phyloP scores from a whole-genome alignment of 2,329 filamentous ascomycete genomes.

The Neonectria ditissima region DNA sequence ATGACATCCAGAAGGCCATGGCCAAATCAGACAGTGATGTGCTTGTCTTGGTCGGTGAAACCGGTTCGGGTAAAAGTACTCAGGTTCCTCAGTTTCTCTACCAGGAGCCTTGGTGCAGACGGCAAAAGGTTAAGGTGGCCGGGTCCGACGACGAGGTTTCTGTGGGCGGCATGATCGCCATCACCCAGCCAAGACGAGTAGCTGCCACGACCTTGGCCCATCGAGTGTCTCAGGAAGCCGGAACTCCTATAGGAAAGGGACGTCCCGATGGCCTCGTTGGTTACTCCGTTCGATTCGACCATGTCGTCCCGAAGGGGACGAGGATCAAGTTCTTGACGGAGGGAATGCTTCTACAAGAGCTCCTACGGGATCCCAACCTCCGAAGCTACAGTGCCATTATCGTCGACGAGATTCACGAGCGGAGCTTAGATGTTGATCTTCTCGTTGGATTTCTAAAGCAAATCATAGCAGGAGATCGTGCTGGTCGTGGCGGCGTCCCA shows the following conservation, averaged over 20 bases:
- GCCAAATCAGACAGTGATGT: constrained; percentile 71
- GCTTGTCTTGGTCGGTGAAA: constrained; percentile 90
- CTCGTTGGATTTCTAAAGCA: constrained; percentile 89
- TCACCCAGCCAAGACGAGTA: constrained; percentile 93
- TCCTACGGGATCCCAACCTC: constrained; percentile 85
- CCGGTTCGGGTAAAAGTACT: constrained; percentile 95
- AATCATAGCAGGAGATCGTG: constrained; percentile 72
- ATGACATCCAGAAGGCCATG: constrained; percentile 75
- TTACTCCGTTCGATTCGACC: constrained; percentile 95
- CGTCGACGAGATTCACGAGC: constrained; percentile 97
- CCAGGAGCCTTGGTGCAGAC: constrained; percentile 81
- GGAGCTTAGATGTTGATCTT: constrained; percentile 93
- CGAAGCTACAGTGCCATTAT: constrained; percentile 89
- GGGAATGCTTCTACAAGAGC: constrained; percentile 94
- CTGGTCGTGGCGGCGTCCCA: constrained; percentile 76
- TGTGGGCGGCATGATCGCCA: constrained; percentile 85
- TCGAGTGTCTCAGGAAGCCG: constrained; percentile 84
- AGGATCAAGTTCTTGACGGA: constrained; percentile 95
- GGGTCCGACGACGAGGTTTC: constrained; percentile 55
- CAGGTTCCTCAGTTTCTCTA: constrained; percentile 94
- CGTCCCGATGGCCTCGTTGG: constrained; percentile 72
- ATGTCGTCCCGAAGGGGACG: constrained; percentile 82
- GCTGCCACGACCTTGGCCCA: constrained; percentile 92
- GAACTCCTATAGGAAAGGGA: constrained; percentile 62
- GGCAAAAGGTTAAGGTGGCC: constrained; percentile 63